Evolutionary conservation across 2,329 filamentous ascomycete genomes (phyloP), one percentile per base, ranked within the genome.

Genomic region (Fonsecaea multimorphosa): DNA sequence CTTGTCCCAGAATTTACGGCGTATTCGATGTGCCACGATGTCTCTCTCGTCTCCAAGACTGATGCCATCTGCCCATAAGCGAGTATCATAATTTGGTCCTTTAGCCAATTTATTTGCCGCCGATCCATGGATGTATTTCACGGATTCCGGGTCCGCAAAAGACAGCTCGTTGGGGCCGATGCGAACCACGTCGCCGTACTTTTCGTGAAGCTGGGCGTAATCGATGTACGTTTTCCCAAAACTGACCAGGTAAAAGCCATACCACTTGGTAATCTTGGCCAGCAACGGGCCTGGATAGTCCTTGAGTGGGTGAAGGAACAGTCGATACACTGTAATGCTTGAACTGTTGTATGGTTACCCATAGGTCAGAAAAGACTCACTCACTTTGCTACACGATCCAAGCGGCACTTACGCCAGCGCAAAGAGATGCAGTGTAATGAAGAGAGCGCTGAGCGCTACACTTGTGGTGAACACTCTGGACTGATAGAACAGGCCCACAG

Each of bases 151-250:
- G 64, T 84, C 85, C 72, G 89, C 87, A 38, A 92, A 82, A 40
- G 88, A 91, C 66, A 93, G 76, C 71, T 92, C 89, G 24, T 80
- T 82, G 0, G 89, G 89, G 0, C 82, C 87, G 1, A 92, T 76
- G 32, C 88, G 82, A 8, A 92, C 79, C n/a, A 91, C 80, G 0
- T 87, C 84, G 0, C 88, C 89, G 1, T 86, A 76, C 22, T 77
- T 79, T 24, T 80, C 74, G 74, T 91, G 87, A 27, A 53, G 51
- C 29, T 53, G 2, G 12, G 24, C 12, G n/a, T 53, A 53, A 19
- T 53, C 29, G 51, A 53, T 53, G 51, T 53, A 32, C 7, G 51
- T 53, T 19, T 29, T 27, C 12, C 51, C 51, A 53, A 53, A 29
- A 12, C 51, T 29, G 22, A 22, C 29, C 3, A 53, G 51, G 38